Evolutionary conservation across 2,329 filamentous ascomycete genomes (phyloP), one percentile per base, ranked within the genome.

Genomic region (Arthrobotrys megalospora): DNA sequence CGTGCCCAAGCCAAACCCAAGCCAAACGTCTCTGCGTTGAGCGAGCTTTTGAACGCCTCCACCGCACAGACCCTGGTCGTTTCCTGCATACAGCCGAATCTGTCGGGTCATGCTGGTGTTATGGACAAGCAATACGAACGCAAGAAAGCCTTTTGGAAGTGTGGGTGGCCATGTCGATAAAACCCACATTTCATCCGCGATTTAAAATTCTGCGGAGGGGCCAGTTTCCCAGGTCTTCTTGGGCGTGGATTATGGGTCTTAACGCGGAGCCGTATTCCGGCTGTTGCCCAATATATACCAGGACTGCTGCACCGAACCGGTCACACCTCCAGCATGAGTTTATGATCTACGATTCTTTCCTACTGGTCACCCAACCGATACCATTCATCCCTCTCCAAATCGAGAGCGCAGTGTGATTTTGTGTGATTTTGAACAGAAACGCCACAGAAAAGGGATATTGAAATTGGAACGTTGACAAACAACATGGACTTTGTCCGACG

Each of bases 41-140:
- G 34, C 72, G 21, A 36, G 45, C 36, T 28, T 53, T 52, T 14
- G 19, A n/a, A 41, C 28, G 32, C 34, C 70, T 64, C 36, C 43
- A 47, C 36, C 66, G 73, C 58, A 71, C 66, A 66, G 66, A 65
- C 52, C 73, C 73, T 32, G 62, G 66, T 38, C 52, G 32, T 43
- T 65, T 16, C 41, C 43, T 71, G 73, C 73, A 77, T 77, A 77
- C 67, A 77, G 66, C 73, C 73, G 73, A 69, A 32, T 76, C 64
- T 38, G n/a, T 60, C 58, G 58, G 65, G 60, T 71, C 73, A 71
- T 62, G 73, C 66, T 65, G 53, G 70, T 60, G 55, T 60, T 60
- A 60, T 60, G 55, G 36, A 28, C 48, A 45, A 14, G 19, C 47
- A 68, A 69, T 69, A 70, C 64, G 55, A 63, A 58, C 19, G 28